These are phyloP conservation scores for Hymenotorrendiella dingleyae DNA, from an alignment of 2,329 filamentous ascomycete species.

Conservation along the genomic window DNA sequence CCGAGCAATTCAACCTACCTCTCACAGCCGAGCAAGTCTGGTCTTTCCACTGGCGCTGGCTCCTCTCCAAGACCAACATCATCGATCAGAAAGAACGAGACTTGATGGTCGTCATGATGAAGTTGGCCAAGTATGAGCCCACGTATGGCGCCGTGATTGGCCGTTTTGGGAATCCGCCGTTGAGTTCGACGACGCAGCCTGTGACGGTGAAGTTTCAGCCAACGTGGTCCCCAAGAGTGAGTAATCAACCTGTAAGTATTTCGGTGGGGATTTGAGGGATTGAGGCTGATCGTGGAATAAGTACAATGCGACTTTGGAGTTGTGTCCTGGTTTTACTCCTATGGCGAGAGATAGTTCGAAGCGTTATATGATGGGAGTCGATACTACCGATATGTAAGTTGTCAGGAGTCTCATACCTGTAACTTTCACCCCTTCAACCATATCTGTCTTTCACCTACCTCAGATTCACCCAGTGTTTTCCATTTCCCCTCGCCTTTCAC, in stretches of 20 bases:
- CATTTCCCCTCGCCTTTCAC: too few species aligned
- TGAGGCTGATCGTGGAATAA: not conserved
- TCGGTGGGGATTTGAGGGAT: not conserved
- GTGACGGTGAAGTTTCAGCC: not conserved
- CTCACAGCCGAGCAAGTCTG: slow-evolving; percentile 15
- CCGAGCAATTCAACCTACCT: not conserved
- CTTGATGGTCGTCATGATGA: not conserved
- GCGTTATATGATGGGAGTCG: not conserved
- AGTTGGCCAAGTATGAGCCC: not conserved
- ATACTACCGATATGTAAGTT: not conserved
- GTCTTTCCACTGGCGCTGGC: slow-evolving; percentile 6
- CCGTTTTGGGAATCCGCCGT: not conserved
- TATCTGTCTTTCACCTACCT: too few species aligned
- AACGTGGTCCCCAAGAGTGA: not conserved
- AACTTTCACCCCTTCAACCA: too few species aligned
- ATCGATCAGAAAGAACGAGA: not conserved
- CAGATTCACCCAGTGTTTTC: too few species aligned
- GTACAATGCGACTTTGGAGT: not conserved
- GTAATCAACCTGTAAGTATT: not conserved
- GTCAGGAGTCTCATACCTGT: too few species aligned
- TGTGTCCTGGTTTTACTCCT: slow-evolving; percentile 8
- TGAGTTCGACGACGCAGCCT: not conserved
- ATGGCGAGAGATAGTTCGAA: slow-evolving; percentile 5
- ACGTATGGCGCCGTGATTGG: not conserved
- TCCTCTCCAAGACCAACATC: not conserved